Evolutionary conservation across 192 early-diverging fungal genomes (phyloP), one percentile per base, ranked within the genome.

Genomic region (Umbelopsis sp.): DNA sequence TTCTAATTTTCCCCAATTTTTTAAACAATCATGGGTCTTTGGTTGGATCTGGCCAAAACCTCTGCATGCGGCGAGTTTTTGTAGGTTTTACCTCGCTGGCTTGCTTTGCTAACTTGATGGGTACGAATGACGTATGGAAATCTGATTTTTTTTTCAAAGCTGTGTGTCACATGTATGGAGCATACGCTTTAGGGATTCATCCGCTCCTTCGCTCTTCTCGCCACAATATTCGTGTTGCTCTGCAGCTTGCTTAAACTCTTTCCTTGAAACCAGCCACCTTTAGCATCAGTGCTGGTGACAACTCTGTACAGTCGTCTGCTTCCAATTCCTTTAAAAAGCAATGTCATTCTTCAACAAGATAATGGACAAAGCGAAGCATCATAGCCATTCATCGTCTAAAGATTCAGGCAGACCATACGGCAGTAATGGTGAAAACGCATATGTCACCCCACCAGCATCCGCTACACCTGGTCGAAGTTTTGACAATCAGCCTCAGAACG

Each of bases 321-420:
- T 22, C 68, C 29, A 69, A 52, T 51, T 20, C 3, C 29, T 41
- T 41, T 54, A 9, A 71, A 62, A 45, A 41, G 44, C 52, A 62
- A 77, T 77, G 76, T 77, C 76, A 21, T 77, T 77, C 69, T 69
- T 77, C 44, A 77, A 77, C 54, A 77, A 77, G 66, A 69, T 77
- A 31, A 77, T 77, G 29, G 76, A 77, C 47, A 77, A 72, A 47
- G 71, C 56, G 31, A 77, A 72, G 45, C 50, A 71, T 45, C 67
- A 52, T 53, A 38, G 65, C 65, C 71, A 72, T 31, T 34, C 26
- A 24, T 21, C 65, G 31, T 31, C 47, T 16, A 49, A 49, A 49
- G 47, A 49, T 49, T 49, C 45, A 34, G 45, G 65, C 21, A 51
- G 31, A 65, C 24, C 29, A 2, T 31, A 45, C 36, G 62, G 68